A percentile compares a stretch with the other conserved stretches of the same genome.
phyloP scores from a whole-genome alignment of 2,329 filamentous ascomycete species.

The Pestalotiopsis fici region DNA sequence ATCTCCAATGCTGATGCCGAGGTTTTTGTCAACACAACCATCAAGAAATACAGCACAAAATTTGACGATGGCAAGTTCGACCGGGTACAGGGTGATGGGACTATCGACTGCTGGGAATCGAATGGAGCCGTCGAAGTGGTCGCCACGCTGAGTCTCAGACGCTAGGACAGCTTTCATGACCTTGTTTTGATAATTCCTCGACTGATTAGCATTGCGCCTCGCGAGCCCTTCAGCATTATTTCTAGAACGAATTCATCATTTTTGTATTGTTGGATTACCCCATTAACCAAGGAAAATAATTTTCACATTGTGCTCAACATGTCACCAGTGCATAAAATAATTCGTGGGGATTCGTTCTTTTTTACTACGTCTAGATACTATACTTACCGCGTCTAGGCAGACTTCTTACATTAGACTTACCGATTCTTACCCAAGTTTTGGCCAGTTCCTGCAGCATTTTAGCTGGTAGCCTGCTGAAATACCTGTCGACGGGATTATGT shows the following conservation, averaged over 20 bases:
- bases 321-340: too few species aligned
- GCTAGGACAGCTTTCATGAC: background rate
- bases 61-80: background rate
- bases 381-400: background rate
- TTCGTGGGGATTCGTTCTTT: too few species aligned
- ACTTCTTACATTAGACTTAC: background rate
- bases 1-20: background rate
- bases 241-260: background rate
- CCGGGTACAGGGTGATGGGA: background rate
- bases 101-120: background rate
- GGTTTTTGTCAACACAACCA: background rate
- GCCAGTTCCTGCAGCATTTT: too few species aligned
- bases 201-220: background rate
- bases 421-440: too few species aligned
- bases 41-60: background rate
- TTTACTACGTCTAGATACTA: background rate
- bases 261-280: too few species aligned
- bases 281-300: too few species aligned
- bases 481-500: too few species aligned
- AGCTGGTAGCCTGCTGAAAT: too few species aligned
- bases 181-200: background rate
- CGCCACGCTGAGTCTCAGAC: background rate
- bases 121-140: background rate
- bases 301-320: too few species aligned
- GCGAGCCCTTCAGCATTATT: background rate